Base-by-base conservation (phyloP, 805 yeast genomes). In the Pichia membranifaciens region DNA sequence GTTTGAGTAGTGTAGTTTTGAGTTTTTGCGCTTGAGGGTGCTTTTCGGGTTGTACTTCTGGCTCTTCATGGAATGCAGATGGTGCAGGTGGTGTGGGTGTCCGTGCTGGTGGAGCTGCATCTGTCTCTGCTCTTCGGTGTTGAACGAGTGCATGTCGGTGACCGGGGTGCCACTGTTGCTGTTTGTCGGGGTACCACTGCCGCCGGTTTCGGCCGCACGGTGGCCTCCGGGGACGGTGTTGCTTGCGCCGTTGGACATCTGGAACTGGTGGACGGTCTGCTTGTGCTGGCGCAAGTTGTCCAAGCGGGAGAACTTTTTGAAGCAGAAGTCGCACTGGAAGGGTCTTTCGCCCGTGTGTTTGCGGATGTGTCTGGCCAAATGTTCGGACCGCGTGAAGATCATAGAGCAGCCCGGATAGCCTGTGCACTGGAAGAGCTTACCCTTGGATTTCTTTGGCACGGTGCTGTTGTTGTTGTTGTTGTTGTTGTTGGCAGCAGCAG, bases 291-390 rank as follows among this genome's bases (percentile, higher is more conserved):
- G 75, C 52, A 90, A 72, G 62, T 90, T 90, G 65, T 90, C 97
- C 50, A 90, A 68, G 41, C 97, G 74, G 16, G 89, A 81, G 61
- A 89, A 89, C 60, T 79, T 76, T 59, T 89, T 81, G 31, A 81
- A 71, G 62, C 95, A 87, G 62, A 84, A 84, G 42, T 83, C 84
- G 64, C 97, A 89, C 45, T 85, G 80, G 63, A 88, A 89, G 2
- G 97, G 97, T 48, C 96, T 72, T 64, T 89, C 97, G 38, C 96
- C 97, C 0, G 96, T 90, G 63, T 89, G 97, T 58, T 89, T 90
- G 49, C 96, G 71, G 45, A 90, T 84, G 68, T 89, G 97, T 50
- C 97, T 73, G 1, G 96, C 96, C 55, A 89, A 73, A 66, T 90
- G 97, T 62, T 90, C 97, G 8, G 93, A 83, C 43, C 97, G 73